These are phyloP conservation scores for Candida glaebosa DNA, from an alignment of 805 yeast genomes.

Conservation along the genomic window DNA sequence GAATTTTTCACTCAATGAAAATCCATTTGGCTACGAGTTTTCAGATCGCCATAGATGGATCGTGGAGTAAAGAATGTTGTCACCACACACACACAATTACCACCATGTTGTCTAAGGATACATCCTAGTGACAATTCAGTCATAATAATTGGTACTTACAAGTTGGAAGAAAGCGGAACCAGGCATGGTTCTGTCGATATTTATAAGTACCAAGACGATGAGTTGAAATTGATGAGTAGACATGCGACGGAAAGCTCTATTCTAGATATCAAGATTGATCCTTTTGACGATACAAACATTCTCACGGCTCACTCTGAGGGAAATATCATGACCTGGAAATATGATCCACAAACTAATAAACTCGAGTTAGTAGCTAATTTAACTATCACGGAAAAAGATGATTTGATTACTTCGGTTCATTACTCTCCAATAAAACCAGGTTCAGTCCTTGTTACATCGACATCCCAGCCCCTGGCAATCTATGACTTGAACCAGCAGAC, in stretches of 20 bases:
- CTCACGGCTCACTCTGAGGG: conserved; percentile 83
- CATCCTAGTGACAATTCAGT: conserved; percentile 47
- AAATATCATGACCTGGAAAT: conserved; percentile 59
- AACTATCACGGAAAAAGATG: conserved; percentile 46
- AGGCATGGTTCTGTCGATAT: conserved; percentile 63
- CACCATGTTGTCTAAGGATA: conserved; percentile 80
- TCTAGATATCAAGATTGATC: conserved; percentile 70
- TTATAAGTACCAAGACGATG: conserved; percentile 24
- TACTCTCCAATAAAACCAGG: conserved; percentile 45
- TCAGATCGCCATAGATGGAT: not conserved
- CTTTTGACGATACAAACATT: conserved; percentile 46
- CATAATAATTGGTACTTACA: conserved; percentile 76
- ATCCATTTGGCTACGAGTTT: not conserved
- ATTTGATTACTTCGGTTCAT: conserved; percentile 61
- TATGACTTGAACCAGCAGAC: conserved; percentile 25
- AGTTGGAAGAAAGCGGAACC: conserved; percentile 53
- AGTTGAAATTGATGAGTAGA: conserved; percentile 13
- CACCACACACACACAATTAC: conserved; percentile 47
- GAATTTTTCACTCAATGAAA: conserved; percentile 1
- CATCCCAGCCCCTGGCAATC: conserved; percentile 59
- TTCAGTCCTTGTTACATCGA: conserved; percentile 54
- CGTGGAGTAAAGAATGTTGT: not conserved
- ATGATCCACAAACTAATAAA: conserved; percentile 19
- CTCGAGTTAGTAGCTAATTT: conserved; percentile 15
- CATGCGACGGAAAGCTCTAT: conserved; percentile 57